These are phyloP conservation scores for Kodamaea kakaduensis DNA, from an alignment of 805 yeast species.

Conservation along the genomic window DNA sequence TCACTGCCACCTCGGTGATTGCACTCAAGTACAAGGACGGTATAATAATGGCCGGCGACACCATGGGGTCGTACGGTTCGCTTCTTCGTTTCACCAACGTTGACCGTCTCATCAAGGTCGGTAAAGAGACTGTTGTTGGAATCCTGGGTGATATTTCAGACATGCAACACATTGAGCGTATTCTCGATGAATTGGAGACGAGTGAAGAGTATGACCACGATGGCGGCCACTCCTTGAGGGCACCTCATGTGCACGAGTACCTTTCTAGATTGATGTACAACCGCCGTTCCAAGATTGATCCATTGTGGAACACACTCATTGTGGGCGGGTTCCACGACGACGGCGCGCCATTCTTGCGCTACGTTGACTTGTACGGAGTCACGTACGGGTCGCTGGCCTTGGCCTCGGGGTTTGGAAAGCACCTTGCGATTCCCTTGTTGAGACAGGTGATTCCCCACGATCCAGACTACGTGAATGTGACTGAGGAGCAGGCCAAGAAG, in stretches of 20 bases:
- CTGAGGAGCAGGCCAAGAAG: conserved; percentile 70
- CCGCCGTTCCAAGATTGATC: conserved; percentile 91
- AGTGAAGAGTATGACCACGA: conserved; percentile 78
- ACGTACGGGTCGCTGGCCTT: conserved; percentile 82
- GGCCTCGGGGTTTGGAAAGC: conserved; percentile 96
- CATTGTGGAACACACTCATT: conserved; percentile 89
- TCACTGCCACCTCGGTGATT: conserved; percentile 94
- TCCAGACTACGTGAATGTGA: conserved; percentile 63
- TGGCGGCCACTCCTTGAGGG: conserved; percentile 57
- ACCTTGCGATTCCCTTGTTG: conserved; percentile 87
- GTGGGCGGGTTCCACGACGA: conserved; percentile 85
- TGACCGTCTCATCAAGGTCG: conserved; percentile 82
- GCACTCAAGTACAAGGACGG: conserved; percentile 90
- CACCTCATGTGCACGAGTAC: conserved; percentile 87
- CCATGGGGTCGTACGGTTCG: conserved; percentile 89
- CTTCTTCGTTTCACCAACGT: conserved; percentile 79
- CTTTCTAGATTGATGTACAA: conserved; percentile 77
- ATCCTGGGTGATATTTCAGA: conserved; percentile 93
- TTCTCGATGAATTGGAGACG: conserved; percentile 69
- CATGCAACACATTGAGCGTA: conserved; percentile 74
- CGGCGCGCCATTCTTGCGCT: conserved; percentile 64
- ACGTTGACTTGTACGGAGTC: conserved; percentile 89
- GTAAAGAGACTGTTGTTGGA: conserved; percentile 84
- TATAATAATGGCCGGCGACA: conserved; percentile 91
- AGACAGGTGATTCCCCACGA: conserved; percentile 81